A percentile compares a stretch with the other conserved stretches of the same genome.
phyloP scores from a whole-genome alignment of 2,329 filamentous ascomycete species.

The Phaeosphaeria sp. region DNA sequence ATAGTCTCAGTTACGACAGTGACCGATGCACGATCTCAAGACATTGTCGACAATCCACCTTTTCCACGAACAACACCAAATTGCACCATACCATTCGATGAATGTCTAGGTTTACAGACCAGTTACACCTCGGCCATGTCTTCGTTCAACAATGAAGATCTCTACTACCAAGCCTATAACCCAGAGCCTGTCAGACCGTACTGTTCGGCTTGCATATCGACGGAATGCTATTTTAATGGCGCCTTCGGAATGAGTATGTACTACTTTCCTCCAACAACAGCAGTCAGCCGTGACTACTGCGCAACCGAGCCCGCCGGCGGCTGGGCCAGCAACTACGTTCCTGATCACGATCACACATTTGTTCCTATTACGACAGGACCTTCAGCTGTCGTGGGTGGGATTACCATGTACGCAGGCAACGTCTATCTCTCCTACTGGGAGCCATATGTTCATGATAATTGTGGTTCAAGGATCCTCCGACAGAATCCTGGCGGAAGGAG shows the following conservation, averaged over 20 bases:
- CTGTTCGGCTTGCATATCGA: conserved; percentile 21
- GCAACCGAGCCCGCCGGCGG: conserved; percentile 13
- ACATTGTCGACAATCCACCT: background rate
- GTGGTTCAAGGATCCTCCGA: conserved; percentile 6
- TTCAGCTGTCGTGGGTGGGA: conserved; percentile 20
- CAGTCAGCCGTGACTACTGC: conserved; percentile 20
- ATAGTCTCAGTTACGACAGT: conserved; percentile 10
- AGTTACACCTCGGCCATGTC: conserved; percentile 14
- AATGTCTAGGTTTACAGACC: conserved; percentile 14
- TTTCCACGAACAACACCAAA: conserved; percentile 13
- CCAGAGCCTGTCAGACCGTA: conserved; percentile 7
- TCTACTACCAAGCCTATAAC: background rate
- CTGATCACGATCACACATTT: conserved; percentile 20
- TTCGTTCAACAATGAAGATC: conserved; percentile 5
- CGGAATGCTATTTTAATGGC: conserved; percentile 18
- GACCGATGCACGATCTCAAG: background rate
- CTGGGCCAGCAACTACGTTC: conserved; percentile 5
- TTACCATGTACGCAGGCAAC: conserved; percentile 25
- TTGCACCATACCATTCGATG: conserved; percentile 19
- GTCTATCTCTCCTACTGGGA: conserved; percentile 20
- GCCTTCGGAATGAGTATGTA: conserved; percentile 18
- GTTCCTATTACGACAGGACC: conserved; percentile 19
- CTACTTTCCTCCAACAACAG: conserved; percentile 20
- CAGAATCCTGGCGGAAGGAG: conserved; percentile 6
- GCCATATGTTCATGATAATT: conserved; percentile 20